A percentile compares a stretch with the other conserved stretches of the same genome.
phyloP scores from a whole-genome alignment of 305 asterid species.

The Striga hermonthica region DNA sequence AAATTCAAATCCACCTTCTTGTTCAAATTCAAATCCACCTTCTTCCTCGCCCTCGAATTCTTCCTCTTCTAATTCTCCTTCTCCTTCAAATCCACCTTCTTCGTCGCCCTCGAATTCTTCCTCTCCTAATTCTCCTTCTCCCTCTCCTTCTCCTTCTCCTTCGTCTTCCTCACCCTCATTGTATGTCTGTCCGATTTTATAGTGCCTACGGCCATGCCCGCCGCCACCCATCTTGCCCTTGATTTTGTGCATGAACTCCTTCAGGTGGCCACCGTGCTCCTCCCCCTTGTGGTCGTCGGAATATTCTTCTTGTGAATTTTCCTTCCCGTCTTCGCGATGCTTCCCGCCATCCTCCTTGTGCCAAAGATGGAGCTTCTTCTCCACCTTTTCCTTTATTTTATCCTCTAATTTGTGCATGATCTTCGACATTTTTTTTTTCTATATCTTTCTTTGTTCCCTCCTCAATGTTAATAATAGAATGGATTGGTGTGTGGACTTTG shows the following conservation, averaged over 20 bases:
- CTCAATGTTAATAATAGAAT: neutral
- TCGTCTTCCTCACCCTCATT: conserved; percentile 8
- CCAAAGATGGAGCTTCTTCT: conserved; percentile 29
- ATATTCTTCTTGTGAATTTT: conserved; percentile 22
- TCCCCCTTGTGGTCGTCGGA: neutral
- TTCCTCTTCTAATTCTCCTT: neutral
- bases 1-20: no score
- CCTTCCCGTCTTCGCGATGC: conserved; percentile 23
- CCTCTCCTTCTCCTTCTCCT: conserved; percentile 25
- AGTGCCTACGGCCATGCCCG: neutral
- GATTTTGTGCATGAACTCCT: conserved; percentile 35
- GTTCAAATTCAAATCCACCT: neutral
- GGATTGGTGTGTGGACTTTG: no score
- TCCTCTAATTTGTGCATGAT: conserved; percentile 24
- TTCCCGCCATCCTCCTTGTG: conserved; percentile 29
- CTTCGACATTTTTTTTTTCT: conserved; percentile 21
- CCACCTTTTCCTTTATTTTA: conserved; percentile 26
- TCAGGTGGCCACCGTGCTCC: conserved; percentile 22
- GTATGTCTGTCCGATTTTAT: neutral
- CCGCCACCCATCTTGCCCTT: conserved; percentile 30
- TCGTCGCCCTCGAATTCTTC: conserved; percentile 3
- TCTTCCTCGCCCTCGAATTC: neutral
- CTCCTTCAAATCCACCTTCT: neutral
- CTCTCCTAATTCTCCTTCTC: no score
- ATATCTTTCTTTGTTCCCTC: neutral